Percentiles rank a stretch among this genome's conserved stretches.
phyloP scores from a whole-genome alignment of 2,329 filamentous ascomycete genomes.

The Huntiella savannae region DNA sequence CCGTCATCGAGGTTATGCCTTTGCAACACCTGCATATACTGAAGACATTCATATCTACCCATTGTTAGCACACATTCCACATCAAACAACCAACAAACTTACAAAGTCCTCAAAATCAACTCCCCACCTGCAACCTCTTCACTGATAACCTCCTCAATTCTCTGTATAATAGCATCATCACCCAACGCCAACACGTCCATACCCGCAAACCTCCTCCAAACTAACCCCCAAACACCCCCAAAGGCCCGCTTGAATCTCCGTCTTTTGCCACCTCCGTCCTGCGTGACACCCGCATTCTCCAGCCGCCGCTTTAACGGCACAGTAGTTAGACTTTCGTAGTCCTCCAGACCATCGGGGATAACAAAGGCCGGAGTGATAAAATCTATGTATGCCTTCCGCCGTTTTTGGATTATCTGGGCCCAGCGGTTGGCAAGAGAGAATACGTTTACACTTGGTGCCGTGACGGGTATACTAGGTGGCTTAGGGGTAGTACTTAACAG shows the following conservation, averaged over 20 bases:
- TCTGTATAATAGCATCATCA: too few species aligned
- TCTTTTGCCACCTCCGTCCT: background rate
- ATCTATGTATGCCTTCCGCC: slow-evolving; percentile 5
- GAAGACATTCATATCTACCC: too few species aligned
- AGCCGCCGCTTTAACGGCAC: slow-evolving; percentile 4
- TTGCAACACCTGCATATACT: too few species aligned
- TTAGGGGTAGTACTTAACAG: slow-evolving; percentile 16
- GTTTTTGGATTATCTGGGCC: slow-evolving; percentile 6
- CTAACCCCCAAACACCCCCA: background rate
- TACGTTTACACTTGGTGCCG: slow-evolving; percentile 2
- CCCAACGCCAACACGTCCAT: too few species aligned
- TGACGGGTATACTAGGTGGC: slow-evolving; percentile 4
- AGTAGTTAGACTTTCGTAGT: slow-evolving; percentile 13
- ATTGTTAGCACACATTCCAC: too few species aligned
- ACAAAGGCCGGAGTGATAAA: slow-evolving; percentile 19
- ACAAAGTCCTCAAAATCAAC: too few species aligned
- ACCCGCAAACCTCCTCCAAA: background rate
- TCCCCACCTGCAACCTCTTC: too few species aligned
- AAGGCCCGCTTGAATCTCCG: slow-evolving; percentile 8
- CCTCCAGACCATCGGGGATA: slow-evolving; percentile 20
- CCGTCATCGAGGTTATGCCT: too few species aligned
- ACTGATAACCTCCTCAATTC: too few species aligned
- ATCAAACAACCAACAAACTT: too few species aligned
- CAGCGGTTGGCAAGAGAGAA: slow-evolving; percentile 5
- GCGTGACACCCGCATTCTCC: background rate